Conservation (phyloP, 75 land plant species). For the Pinus albicaulis region DNA sequence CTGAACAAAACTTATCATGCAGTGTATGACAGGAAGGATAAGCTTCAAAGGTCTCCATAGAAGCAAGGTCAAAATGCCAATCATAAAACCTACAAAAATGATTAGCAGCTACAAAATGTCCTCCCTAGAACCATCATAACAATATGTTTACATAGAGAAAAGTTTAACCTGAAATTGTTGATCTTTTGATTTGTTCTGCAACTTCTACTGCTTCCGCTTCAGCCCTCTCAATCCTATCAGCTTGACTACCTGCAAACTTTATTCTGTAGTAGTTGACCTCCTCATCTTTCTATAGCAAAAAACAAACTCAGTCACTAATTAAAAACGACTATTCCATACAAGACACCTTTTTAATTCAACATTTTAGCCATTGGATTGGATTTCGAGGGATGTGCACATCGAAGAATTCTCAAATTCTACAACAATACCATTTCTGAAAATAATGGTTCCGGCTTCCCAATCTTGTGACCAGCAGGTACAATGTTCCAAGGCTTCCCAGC, state of each 20-base stretch:
- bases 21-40: not conserved
- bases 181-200: constrained; percentile 44
- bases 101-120: not conserved
- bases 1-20: not conserved
- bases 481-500: constrained; percentile 69
- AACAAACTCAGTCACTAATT: not conserved
- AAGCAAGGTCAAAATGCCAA: not conserved
- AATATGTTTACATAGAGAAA: not conserved
- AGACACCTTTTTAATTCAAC: not conserved
- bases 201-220: constrained; percentile 51
- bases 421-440: constrained; percentile 81
- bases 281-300: constrained; percentile 73
- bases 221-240: constrained; percentile 64
- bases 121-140: not conserved
- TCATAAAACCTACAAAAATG: not conserved
- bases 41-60: not conserved
- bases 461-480: constrained; percentile 76
- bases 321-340: not conserved
- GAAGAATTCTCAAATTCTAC: not conserved
- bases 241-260: constrained; percentile 92
- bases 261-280: constrained; percentile 58
- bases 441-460: constrained; percentile 84
- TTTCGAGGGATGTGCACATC: not conserved
- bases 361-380: not conserved
- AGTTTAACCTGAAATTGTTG: constrained; percentile 59